These are phyloP conservation scores for Citrullus colocynthis DNA, from an alignment of 306 rosid genomes.

Conservation along the genomic window DNA sequence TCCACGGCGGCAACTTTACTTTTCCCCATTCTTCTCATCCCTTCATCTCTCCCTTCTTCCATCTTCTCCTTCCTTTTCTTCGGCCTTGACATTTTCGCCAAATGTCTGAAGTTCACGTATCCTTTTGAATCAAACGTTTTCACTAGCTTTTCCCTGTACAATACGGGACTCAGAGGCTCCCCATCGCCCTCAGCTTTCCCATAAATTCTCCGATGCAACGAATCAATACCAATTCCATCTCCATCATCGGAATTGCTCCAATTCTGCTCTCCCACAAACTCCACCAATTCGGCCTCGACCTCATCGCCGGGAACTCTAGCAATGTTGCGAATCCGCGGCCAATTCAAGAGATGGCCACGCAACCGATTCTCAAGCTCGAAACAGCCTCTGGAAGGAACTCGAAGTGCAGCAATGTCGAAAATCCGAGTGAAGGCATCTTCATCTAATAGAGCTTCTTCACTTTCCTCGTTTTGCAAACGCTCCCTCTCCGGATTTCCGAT, in stretches of 20 bases:
- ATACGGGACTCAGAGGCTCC: conserved; percentile 44
- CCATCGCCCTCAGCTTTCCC: conserved; percentile 56
- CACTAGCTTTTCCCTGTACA: conserved; percentile 61
- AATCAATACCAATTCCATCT: conserved; percentile 18
- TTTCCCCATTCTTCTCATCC: conserved; percentile 21
- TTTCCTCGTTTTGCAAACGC: neutral
- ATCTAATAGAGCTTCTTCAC: conserved; percentile 8
- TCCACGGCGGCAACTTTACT: conserved; percentile 33
- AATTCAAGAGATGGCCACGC: conserved; percentile 87
- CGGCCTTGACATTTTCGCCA: conserved; percentile 86
- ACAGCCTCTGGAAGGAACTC: conserved; percentile 66
- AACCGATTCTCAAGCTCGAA: conserved; percentile 56
- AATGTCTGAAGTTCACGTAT: conserved; percentile 50
- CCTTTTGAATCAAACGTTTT: conserved; percentile 62
- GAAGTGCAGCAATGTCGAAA: conserved; percentile 61
- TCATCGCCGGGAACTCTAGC: conserved; percentile 86
- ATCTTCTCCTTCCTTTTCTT: conserved; percentile 27
- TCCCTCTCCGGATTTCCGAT: neutral
- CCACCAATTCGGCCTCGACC: conserved; percentile 24
- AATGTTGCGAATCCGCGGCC: conserved; percentile 90
- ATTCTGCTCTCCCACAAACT: conserved; percentile 18
- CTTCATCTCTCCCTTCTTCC: conserved; percentile 16
- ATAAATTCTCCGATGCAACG: conserved; percentile 42
- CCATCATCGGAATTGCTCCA: neutral
- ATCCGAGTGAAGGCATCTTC: conserved; percentile 52